Percentiles rank a stretch among this genome's conserved stretches.
phyloP scores from a whole-genome alignment of 2,329 filamentous ascomycete genomes.

The Colletotrichum tropicale region DNA sequence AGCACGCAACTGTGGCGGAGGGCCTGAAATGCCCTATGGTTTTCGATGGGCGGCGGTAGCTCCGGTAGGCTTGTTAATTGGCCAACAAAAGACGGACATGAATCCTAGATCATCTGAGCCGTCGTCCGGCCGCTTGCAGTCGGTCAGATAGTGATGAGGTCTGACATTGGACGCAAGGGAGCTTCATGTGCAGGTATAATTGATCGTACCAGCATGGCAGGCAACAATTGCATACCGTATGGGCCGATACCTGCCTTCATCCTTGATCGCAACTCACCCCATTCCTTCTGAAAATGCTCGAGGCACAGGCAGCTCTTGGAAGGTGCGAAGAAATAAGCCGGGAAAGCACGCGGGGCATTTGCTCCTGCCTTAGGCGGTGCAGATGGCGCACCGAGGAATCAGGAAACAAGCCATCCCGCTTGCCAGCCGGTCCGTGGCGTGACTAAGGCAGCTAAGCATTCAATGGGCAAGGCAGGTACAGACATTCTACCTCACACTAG shows the following conservation, averaged over 20 bases:
- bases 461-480: not conserved
- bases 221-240: not conserved
- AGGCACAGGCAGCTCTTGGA: not conserved
- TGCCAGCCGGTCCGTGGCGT: not conserved
- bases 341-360: not conserved
- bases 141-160: not conserved
- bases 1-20: not conserved
- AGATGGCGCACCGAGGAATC: not conserved
- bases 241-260: not conserved
- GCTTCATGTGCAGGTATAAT: not conserved
- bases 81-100: not conserved
- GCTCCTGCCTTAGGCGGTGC: not conserved
- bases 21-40: not conserved
- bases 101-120: not conserved
- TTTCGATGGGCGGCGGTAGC: not conserved
- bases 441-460: not conserved
- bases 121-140: not conserved
- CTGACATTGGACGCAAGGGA: not conserved
- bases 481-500: not conserved
- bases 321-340: not conserved
- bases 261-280: not conserved
- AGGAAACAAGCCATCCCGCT: not conserved
- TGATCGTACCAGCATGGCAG: not conserved
- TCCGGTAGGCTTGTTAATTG: not conserved
- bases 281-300: not conserved